Evolutionary conservation across 768 basidiomycete genomes (phyloP), one percentile per base, ranked within the genome.

Genomic region (Podaxis mareebaensis): DNA sequence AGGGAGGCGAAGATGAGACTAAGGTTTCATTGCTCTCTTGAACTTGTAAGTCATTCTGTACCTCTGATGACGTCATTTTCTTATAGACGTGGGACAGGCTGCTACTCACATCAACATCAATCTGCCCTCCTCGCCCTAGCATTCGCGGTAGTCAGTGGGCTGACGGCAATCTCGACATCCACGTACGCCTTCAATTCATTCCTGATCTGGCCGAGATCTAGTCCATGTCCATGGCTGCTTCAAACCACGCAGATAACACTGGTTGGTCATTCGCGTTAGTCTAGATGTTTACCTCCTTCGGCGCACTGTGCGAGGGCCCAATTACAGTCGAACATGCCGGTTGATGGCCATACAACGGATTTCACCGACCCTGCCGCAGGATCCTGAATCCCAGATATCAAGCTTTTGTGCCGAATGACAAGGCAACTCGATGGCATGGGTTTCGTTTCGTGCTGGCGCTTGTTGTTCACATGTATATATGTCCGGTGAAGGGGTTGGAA

Each of bases 1-100:
- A 70, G 75, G 62, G 71, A 66, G 60, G 53, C 52, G 61, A 67
- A 67, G 64, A 68, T 56, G 46, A 61, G 6, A 12, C 24, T 26
- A 26, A 28, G 49, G 49, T 28, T 51, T 51, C 49, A 51, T 24
- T 20, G 13, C 24, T 22, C 22, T 46, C 7, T 22, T n/a, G 44
- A 46, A 26, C 26, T 51, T 12, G 49, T 51, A 51, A 28, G 49
- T 13, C 49, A 24, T 12, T 51, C 20, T 15, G 22, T 15, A 13
- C 24, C 49, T 51, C 24, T 15, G 26, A 51, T 24, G 48, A 49
- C 12, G 49, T 51, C 26, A 28, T 12, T 51, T 6, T 12, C 12
- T 51, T 22, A 51, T 51, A 28, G 7, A 51, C 20, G 3, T 46
- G 44, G 20, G 7, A 46, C 44, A 24, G 13, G 24, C 7, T 11